phyloP scores from a whole-genome alignment of 2,329 filamentous ascomycete genomes.

The Sclerotinia borealis region DNA sequence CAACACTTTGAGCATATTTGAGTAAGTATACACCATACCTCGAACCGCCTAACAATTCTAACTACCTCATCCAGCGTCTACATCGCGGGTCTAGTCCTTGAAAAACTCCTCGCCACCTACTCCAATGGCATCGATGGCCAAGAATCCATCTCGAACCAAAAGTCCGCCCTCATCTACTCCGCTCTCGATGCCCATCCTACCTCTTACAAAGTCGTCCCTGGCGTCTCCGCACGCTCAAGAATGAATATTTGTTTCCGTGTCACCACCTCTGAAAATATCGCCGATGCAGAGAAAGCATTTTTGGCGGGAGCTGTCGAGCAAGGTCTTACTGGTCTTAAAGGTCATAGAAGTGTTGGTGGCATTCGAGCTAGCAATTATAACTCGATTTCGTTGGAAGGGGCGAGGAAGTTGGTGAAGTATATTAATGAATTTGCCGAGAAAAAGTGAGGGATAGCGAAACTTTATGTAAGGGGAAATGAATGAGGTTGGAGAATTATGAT shows the following conservation, averaged over 20 bases:
- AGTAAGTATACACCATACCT: slow-evolving; percentile 39
- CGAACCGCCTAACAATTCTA: slow-evolving; percentile 6
- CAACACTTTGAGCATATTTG: slow-evolving; percentile 93
- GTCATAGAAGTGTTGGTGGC: slow-evolving; percentile 79
- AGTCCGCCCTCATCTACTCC: slow-evolving; percentile 70
- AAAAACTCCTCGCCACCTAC: slow-evolving; percentile 61
- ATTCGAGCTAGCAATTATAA: slow-evolving; percentile 90
- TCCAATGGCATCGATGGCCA: slow-evolving; percentile 70
- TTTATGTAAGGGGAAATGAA: no score
- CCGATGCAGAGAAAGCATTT: slow-evolving; percentile 73
- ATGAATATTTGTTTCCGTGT: slow-evolving; percentile 97
- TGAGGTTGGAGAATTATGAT: no score
- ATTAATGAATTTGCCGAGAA: slow-evolving; percentile 47
- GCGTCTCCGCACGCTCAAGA: slow-evolving; percentile 68
- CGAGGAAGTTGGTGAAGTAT: slow-evolving; percentile 61
- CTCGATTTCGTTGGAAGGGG: slow-evolving; percentile 63
- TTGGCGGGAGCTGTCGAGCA: slow-evolving; percentile 54
- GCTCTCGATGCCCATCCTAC: slow-evolving; percentile 68
- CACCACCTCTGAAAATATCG: slow-evolving; percentile 32
- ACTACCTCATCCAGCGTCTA: slow-evolving; percentile 55
- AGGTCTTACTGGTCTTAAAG: slow-evolving; percentile 77
- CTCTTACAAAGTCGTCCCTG: slow-evolving; percentile 68
- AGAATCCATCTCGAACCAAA: slow-evolving; percentile 64
- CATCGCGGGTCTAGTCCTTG: slow-evolving; percentile 83
- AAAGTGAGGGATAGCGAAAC: no score